Evolutionary conservation across 352 stramenopile species (phyloP).

Genomic region (Phytophthora pisi): DNA sequence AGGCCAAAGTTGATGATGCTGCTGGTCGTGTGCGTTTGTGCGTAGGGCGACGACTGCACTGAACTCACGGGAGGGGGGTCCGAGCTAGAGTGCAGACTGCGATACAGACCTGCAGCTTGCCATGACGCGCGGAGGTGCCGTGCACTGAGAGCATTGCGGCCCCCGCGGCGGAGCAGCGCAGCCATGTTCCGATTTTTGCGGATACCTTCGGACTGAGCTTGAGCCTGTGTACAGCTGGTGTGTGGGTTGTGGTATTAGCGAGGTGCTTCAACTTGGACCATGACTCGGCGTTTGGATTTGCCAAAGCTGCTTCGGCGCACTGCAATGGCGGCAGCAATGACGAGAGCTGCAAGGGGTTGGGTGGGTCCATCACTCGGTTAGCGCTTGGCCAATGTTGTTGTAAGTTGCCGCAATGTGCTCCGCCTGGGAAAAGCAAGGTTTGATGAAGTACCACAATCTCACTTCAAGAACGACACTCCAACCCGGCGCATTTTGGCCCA

Average conservation of each 20-base stretch:
- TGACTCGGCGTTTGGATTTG: neutral
- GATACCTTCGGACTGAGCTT: slow-evolving; percentile 13
- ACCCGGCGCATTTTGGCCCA: too few species aligned
- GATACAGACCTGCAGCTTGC: slow-evolving; percentile 9
- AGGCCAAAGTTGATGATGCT: slow-evolving; percentile 85
- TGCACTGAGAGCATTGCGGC: neutral
- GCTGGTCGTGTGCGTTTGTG: slow-evolving; percentile 64
- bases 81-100: slow-evolving; percentile 5
- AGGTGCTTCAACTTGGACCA: slow-evolving; percentile 6
- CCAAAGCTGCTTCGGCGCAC: neutral
- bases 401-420: too few species aligned
- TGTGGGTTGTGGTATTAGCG: neutral
- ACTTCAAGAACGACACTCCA: too few species aligned
- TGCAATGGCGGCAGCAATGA: neutral
- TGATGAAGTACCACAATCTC: too few species aligned
- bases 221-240: slow-evolving; percentile 5
- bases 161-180: slow-evolving; percentile 9
- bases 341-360: neutral
- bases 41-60: slow-evolving; percentile 70
- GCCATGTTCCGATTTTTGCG: slow-evolving; percentile 15
- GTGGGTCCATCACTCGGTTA: too few species aligned
- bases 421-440: too few species aligned
- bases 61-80: slow-evolving; percentile 23
- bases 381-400: too few species aligned
- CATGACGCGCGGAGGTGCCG: neutral